A percentile compares a stretch with the other conserved stretches of the same genome.
Conservation (phyloP, 2,329 filamentous ascomycete genomes). For the Venturia effusa region DNA sequence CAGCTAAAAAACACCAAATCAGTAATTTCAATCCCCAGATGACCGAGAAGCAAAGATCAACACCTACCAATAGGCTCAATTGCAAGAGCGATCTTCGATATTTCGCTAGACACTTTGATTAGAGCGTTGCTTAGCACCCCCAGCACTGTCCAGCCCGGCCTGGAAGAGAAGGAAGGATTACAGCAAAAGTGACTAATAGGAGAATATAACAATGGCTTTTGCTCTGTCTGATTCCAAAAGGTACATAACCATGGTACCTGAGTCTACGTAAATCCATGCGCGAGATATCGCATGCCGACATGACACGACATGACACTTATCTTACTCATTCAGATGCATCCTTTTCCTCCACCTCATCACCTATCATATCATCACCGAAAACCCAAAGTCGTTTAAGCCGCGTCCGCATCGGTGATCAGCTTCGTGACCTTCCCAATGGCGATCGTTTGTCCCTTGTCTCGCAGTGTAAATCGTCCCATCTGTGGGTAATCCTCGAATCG, state of each 20-base stretch:
- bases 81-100: no score
- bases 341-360: background rate
- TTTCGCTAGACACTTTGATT: no score
- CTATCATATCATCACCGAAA: background rate
- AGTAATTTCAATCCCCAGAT: no score
- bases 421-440: constrained; percentile 99
- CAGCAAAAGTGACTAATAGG: background rate
- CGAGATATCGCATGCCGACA: background rate
- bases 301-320: background rate
- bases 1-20: no score
- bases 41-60: no score
- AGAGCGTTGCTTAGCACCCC: no score
- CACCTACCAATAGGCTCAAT: no score
- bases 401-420: constrained; percentile 34
- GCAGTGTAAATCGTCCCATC: constrained; percentile 21
- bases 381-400: background rate
- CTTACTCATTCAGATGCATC: background rate
- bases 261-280: background rate
- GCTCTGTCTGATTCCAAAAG: background rate
- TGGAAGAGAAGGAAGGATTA: background rate
- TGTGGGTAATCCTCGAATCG: constrained; percentile 93
- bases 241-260: background rate
- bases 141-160: background rate
- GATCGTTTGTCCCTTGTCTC: constrained; percentile 74
- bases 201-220: background rate